Evolutionary conservation across 768 basidiomycete species (phyloP).

Genomic region (Kwoniella dendrophila): DNA sequence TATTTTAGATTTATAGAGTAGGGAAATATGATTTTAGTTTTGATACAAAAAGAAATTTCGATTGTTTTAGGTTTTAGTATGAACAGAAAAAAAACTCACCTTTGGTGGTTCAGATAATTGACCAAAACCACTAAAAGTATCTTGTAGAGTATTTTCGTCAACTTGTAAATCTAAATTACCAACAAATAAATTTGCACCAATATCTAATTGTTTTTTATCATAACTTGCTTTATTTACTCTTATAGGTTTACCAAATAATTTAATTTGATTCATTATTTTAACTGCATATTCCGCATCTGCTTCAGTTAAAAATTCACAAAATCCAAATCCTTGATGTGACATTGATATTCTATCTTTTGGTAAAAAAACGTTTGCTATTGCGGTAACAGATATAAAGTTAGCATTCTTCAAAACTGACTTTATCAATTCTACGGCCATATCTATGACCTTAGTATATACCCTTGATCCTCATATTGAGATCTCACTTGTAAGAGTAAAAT

Average conservation of each 20-base stretch:
- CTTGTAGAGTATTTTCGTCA: constrained; percentile 87
- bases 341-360: constrained; percentile 98
- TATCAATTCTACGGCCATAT: too few species aligned
- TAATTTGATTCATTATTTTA: constrained; percentile 99
- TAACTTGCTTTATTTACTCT: constrained; percentile 99
- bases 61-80: too few species aligned
- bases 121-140: constrained; percentile 88
- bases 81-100: constrained; percentile 36
- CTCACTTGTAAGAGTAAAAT: too few species aligned
- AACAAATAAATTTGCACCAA: constrained; percentile 95
- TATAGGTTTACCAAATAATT: constrained; percentile 97
- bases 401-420: too few species aligned
- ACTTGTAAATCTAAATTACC: constrained; percentile 94
- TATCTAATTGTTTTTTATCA: constrained; percentile 96
- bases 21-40: too few species aligned
- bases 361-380: constrained; percentile 90
- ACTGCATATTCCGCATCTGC: constrained; percentile 99
- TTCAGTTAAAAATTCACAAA: constrained; percentile 98
- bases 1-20: too few species aligned
- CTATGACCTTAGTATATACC: too few species aligned
- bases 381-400: neutral
- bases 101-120: constrained; percentile 53
- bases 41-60: too few species aligned
- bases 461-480: too few species aligned
- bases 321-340: constrained; percentile 98